Evolutionary conservation across 1,284 basidiomycete species (phyloP).

Genomic region (Ceratobasidium sp.): DNA sequence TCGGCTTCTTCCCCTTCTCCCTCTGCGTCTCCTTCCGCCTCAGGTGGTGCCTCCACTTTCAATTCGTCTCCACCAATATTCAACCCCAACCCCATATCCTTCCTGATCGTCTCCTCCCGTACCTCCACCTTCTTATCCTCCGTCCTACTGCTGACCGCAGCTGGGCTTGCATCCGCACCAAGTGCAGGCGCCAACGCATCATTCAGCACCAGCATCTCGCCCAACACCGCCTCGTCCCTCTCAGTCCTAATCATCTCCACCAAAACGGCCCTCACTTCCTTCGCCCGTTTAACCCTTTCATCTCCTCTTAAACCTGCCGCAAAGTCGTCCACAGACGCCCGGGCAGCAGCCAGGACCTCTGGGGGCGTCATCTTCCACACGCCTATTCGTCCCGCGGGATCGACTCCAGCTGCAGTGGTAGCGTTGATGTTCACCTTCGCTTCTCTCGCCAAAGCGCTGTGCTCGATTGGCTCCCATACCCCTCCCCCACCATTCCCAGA

Average conservation of each 20-base stretch:
- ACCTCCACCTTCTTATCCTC: not conserved
- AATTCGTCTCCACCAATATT: constrained; percentile 8
- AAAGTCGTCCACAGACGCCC: constrained; percentile 29
- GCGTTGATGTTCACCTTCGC: constrained; percentile 43
- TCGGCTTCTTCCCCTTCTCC: too few species aligned
- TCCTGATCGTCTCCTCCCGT: constrained; percentile 16
- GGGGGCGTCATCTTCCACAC: constrained; percentile 66
- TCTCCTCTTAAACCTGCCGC: constrained; percentile 28
- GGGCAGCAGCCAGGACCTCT: constrained; percentile 63
- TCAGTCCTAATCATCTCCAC: constrained; percentile 70
- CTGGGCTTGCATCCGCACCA: too few species aligned
- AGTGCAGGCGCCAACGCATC: constrained; percentile 60
- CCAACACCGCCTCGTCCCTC: constrained; percentile 70
- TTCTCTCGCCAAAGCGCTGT: constrained; percentile 76
- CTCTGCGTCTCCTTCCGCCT: constrained; percentile 7
- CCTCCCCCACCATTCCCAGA: constrained; percentile 58
- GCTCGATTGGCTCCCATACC: constrained; percentile 84
- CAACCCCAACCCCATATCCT: constrained; percentile 33
- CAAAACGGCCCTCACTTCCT: constrained; percentile 70
- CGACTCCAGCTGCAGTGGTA: constrained; percentile 31
- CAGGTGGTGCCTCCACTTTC: not conserved
- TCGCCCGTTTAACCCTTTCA: constrained; percentile 59
- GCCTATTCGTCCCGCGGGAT: constrained; percentile 46
- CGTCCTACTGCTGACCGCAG: too few species aligned
- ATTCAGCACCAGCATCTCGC: constrained; percentile 77